Conservation (phyloP, 2,329 filamentous ascomycete genomes). For the Penicillium sp. region DNA sequence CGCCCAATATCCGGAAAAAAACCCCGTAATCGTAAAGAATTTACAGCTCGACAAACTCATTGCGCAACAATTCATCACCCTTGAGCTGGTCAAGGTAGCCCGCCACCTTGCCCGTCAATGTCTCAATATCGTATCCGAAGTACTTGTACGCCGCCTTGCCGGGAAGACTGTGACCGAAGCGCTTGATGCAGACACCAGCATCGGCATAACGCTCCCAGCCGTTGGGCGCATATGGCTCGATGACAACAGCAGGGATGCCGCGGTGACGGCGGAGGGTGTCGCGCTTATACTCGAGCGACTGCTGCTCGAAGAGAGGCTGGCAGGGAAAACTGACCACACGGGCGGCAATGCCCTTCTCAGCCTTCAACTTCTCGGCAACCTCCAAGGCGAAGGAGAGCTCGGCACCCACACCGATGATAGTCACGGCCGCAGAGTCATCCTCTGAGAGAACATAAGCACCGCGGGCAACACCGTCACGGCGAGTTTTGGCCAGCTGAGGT, state of each 20-base stretch:
- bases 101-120: constrained; percentile 21
- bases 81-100: constrained; percentile 20
- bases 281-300: constrained; percentile 51
- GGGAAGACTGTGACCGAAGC: constrained; percentile 46
- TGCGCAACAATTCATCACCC: constrained; percentile 20
- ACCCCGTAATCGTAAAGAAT: neutral
- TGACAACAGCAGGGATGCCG: constrained; percentile 50
- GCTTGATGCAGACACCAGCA: constrained; percentile 51
- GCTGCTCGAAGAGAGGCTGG: constrained; percentile 54
- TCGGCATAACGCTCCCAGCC: constrained; percentile 60
- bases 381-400: constrained; percentile 55
- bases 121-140: constrained; percentile 24
- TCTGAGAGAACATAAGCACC: constrained; percentile 51
- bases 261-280: constrained; percentile 45
- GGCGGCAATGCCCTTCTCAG: constrained; percentile 42
- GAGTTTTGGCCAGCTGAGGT: constrained; percentile 44
- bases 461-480: constrained; percentile 42
- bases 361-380: constrained; percentile 48
- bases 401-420: constrained; percentile 56
- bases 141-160: constrained; percentile 25
- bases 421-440: constrained; percentile 44
- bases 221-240: constrained; percentile 55
- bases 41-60: constrained; percentile 25
- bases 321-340: constrained; percentile 57
- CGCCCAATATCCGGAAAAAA: neutral